phyloP scores from a whole-genome alignment of 495 filamentous ascomycete genomes.

The Xylaria telfairii region DNA sequence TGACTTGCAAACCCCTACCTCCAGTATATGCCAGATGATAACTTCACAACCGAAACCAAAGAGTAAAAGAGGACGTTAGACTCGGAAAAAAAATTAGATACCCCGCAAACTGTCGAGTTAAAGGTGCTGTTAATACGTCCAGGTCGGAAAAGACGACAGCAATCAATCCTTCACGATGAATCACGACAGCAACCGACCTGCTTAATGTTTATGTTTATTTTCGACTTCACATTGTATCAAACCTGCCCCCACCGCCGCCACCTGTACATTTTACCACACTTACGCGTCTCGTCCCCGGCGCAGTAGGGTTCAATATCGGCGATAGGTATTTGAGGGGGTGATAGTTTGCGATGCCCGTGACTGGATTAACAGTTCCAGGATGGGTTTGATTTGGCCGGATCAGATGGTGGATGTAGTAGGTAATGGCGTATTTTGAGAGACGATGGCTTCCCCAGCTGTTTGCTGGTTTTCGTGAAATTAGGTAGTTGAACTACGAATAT shows the following conservation, averaged over 20 bases:
- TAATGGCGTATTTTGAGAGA: conserved; percentile 22
- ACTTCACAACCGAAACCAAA: neutral
- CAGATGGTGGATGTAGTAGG: conserved; percentile 18
- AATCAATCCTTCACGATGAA: conserved; percentile 25
- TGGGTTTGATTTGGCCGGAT: conserved; percentile 16
- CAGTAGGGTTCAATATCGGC: conserved; percentile 25
- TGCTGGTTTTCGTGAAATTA: conserved; percentile 5
- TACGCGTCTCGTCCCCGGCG: conserved; percentile 39
- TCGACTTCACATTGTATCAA: conserved; percentile 32
- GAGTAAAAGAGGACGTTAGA: conserved; percentile 15
- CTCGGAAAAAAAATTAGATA: conserved; percentile 16
- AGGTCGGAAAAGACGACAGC: conserved; percentile 30
- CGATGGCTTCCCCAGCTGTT: neutral
- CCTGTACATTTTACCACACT: conserved; percentile 38
- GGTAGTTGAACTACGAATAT: conserved; percentile 21
- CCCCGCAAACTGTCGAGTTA: conserved; percentile 22
- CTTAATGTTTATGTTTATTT: conserved; percentile 46
- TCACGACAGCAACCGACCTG: conserved; percentile 29
- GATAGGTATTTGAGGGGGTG: conserved; percentile 11
- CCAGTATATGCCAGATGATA: neutral
- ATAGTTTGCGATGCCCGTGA: conserved; percentile 14
- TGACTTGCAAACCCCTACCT: conserved; percentile 4
- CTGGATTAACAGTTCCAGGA: conserved; percentile 18
- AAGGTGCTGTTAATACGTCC: conserved; percentile 27
- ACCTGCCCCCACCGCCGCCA: conserved; percentile 29